A percentile compares a stretch with the other conserved stretches of the same genome.
These are phyloP conservation scores for Cydonia oblonga DNA, from an alignment of 331 rosid genomes.

Conservation along the genomic window DNA sequence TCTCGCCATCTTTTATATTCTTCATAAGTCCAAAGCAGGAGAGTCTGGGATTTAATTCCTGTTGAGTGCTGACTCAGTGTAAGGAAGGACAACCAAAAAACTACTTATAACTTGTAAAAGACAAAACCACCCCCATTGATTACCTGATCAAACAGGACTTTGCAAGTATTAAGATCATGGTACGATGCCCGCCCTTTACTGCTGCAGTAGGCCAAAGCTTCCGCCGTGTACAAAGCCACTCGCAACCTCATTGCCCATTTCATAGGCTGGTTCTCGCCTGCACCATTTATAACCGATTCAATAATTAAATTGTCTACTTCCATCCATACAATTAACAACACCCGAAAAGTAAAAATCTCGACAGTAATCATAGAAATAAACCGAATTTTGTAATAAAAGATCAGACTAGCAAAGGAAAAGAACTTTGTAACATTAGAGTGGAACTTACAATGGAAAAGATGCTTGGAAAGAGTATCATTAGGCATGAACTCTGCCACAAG, in stretches of 20 bases:
- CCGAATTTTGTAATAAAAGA: no score
- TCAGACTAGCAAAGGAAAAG: not conserved
- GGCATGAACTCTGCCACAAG: conserved; percentile 83
- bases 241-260: conserved; percentile 98
- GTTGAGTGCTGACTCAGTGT: conserved; percentile 17
- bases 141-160: conserved; percentile 83
- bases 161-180: conserved; percentile 85
- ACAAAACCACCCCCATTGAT: not conserved
- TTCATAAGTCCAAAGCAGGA: conserved; percentile 91
- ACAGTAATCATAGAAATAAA: not conserved
- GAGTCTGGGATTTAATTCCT: conserved; percentile 72
- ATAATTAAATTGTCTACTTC: not conserved
- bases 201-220: conserved; percentile 85
- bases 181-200: conserved; percentile 62
- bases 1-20: conserved; percentile 75
- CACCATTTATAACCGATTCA: not conserved
- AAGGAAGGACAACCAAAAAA: conserved; percentile 6
- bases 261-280: conserved; percentile 88
- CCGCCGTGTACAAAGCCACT: conserved; percentile 79
- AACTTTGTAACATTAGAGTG: not conserved
- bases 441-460: conserved; percentile 76
- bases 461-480: conserved; percentile 76
- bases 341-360: not conserved
- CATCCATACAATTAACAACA: no score
- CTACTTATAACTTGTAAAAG: not conserved